Percentiles rank a stretch among this genome's conserved stretches.
Conservation (phyloP, 768 basidiomycete species). For the Mycena rosella region DNA sequence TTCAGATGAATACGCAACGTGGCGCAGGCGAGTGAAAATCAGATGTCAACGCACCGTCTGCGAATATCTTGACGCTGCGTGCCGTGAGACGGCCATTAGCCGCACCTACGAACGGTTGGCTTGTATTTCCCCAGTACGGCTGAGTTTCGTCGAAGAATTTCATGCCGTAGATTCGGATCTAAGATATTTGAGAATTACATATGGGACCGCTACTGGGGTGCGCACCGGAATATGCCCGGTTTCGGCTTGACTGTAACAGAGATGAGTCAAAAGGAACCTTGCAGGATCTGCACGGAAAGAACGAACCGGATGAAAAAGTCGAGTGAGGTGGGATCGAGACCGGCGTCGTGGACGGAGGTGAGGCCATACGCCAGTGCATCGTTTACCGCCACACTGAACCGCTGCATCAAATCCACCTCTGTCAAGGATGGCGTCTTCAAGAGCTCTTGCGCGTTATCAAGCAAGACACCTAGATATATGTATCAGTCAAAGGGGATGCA, state of each 20-base stretch:
- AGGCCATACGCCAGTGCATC: constrained; percentile 84
- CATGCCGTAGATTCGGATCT: constrained; percentile 78
- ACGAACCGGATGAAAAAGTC: constrained; percentile 75
- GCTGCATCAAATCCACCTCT: constrained; percentile 64
- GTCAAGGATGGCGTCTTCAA: constrained; percentile 76
- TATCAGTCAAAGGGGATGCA: background rate
- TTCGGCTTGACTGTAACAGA: constrained; percentile 71
- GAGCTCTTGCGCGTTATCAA: constrained; percentile 90
- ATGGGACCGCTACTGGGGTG: constrained; percentile 11
- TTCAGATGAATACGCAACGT: background rate
- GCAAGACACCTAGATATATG: constrained; percentile 68
- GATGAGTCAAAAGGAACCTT: background rate
- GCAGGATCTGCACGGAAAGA: too few species aligned
- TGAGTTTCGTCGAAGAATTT: constrained; percentile 63
- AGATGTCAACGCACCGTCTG: constrained; percentile 79
- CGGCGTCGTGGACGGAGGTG: constrained; percentile 91
- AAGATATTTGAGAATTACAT: background rate
- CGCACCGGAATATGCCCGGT: constrained; percentile 75
- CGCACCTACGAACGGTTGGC: constrained; percentile 70
- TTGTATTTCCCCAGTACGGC: constrained; percentile 75
- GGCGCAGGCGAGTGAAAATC: background rate
- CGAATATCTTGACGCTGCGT: constrained; percentile 79
- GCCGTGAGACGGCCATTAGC: constrained; percentile 67
- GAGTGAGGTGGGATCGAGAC: constrained; percentile 61
- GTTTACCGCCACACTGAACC: constrained; percentile 69